Base-by-base conservation (phyloP, 768 basidiomycete species). In the Termitomyces sp. region DNA sequence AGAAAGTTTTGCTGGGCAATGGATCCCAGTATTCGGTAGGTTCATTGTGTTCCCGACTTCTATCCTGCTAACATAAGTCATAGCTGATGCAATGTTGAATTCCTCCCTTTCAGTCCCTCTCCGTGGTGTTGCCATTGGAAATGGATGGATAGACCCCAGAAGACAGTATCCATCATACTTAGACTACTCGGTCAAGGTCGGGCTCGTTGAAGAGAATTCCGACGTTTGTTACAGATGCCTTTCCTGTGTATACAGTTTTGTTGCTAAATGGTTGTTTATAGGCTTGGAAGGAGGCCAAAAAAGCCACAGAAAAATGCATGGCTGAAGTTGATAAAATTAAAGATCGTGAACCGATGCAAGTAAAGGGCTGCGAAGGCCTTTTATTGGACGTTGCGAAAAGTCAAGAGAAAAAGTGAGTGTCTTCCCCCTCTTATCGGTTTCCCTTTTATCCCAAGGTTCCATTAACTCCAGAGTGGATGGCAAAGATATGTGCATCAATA, bases 1-100 rank as follows among this genome's bases (percentile, higher is more conserved):
- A 58, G 97, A 99, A 77, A 94, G 92, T 60, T 99, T 86, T 70
- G 97, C 95, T 28, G 97, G 97, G 24, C 95, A 98, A 74, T 98
- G 90, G 76, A 96, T 99, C 65, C 97, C 97, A 4, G 96, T 92
- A 71, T 94, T 94, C 65, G 92, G 92, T 88, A 64, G 62, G 75
- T 46, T 13, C 49, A 24, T n/a, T 18, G 41, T 9, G 13, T 45
- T 44, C 33, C 47, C 30, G 36, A 40, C 28, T 33, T 20, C 18
- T 26, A 26, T 30, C 13, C 40, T 43, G 54, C 43, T n/a, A 28
- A 51, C 35, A 11, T n/a, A 16, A 33, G 43, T 54, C 30, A 59
- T 22, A 94, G 94, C 92, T 65, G 82, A 94, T 62, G 89, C 85
- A 18, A 76, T 96, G 46, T 75, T 97, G 32, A 69, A 78, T 60